Base-by-base conservation (phyloP, 1,284 basidiomycete species). In the Wallemia mellicola region DNA sequence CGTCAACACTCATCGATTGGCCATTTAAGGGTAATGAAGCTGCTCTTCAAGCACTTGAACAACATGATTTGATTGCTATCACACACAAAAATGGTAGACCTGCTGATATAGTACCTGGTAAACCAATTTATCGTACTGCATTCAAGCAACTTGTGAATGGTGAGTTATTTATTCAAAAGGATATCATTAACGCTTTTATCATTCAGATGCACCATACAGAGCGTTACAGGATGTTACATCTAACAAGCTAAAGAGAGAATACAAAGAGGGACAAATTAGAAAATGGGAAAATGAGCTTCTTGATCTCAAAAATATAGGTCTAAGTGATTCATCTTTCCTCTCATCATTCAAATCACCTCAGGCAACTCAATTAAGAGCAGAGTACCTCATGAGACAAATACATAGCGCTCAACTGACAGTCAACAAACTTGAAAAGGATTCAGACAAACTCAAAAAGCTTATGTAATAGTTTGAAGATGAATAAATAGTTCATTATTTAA, bases 21-120 rank as follows among this genome's bases (percentile, higher is more conserved):
- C 86, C 86, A 1, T 96, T 94, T 79, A 94, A 89, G 68, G 86
- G 83, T 22, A 81, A 89, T 65, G 89, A 95, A 67, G 72, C 73
- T 15, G 75, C 85, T 2, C 68, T 98, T 62, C 78, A 86, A 63
- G 78, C 77, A 26, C 80, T 98, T 77, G 92, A 95, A 67, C 82
- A 86, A 64, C 81, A 83, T 2, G 91, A 95, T 64, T 70, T 96
- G 59, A 86, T 96, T 63, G 74, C 79, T 1, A 82, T 98, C 57
- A 75, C 74, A 7, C 85, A 83, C 17, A 68, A 75, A 38, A 79
- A 89, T 61, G 86, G 85, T 26, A 80, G 87, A n/a, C 83, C 88
- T 1, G 80, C 83, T 1, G 76, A 74, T 1, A 85, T 98, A 62
- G 76, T 78, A 54, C 86, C 92, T 0, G 92, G 92, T 30, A 87